Evolutionary conservation across 257 asterid species (phyloP), one percentile per base, ranked within the genome.

Genomic region (Capsicum pubescens): DNA sequence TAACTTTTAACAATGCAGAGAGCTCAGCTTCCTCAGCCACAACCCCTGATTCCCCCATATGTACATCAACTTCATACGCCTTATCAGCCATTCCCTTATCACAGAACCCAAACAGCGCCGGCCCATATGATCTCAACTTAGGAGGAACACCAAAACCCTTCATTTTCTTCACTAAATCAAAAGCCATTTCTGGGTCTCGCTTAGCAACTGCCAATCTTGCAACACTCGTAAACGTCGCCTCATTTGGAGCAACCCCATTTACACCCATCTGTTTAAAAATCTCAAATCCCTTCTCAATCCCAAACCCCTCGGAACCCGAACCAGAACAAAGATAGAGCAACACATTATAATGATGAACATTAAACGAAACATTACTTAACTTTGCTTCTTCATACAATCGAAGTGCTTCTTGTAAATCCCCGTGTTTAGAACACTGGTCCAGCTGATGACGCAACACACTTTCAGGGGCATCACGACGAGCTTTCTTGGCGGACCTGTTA

Each of bases 161-260:
- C 98, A 95, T 97, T 84, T 87, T 88, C 90, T 93, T 97, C 86
- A 97, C 90, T 82, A 97, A 86, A 71, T 87, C 87, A 72, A 97
- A 97, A 82, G 98, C 99, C 93, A 93, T 80, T 79, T 85, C 94
- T 0, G 98, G 98, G 91, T 97, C 98, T 88, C 89, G 83, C 70
- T 91, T 95, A 2, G 93, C 92, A 26, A 98, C 97, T 6, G 98
- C 99, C 88, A 97, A 86, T 88, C 99, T 92, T 4, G 98, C 97
- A 15, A 92, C 97, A 82, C 90, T 97, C 7, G 99, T 94, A 84
- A 93, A 95, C 9, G 99, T 95, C 0, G 98, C 98, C 88, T 97
- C 98, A 74, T 93, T 93, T 5, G 98, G 98, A 14, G 83, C 90
- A 54, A 97, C 97, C 21, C 88, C 87, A 84, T 92, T 93, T 57